phyloP scores from a whole-genome alignment of 116 monocot genomes.

The Thalassia testudinum region DNA sequence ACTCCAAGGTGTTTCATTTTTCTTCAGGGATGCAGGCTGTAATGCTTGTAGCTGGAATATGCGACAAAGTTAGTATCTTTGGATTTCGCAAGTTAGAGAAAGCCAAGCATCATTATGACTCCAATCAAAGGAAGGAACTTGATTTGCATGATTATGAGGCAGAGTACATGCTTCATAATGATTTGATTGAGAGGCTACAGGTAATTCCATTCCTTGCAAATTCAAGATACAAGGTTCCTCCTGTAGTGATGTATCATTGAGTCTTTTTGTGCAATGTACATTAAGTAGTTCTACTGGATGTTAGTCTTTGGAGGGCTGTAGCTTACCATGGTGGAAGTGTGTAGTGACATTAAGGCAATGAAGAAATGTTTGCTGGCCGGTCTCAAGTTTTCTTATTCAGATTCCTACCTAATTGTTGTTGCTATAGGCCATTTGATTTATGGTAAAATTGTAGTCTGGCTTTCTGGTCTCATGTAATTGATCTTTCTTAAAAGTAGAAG shows the following conservation, averaged over 20 bases:
- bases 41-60: slow-evolving; percentile 66
- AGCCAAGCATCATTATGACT: slow-evolving; percentile 90
- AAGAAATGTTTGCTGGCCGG: no score
- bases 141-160: slow-evolving; percentile 88
- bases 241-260: slow-evolving; percentile 51
- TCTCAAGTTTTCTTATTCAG: no score
- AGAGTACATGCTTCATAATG: slow-evolving; percentile 67
- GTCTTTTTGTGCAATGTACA: no score
- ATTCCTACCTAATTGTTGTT: no score
- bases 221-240: slow-evolving; percentile 48
- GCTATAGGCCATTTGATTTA: no score
- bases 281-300: no score
- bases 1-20: slow-evolving; percentile 68
- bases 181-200: slow-evolving; percentile 43
- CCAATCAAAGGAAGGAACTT: slow-evolving; percentile 79
- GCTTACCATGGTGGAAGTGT: no score
- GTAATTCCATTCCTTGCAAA: slow-evolving; percentile 59
- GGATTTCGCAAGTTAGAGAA: slow-evolving; percentile 69
- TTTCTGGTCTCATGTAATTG: no score
- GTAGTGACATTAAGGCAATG: no score
- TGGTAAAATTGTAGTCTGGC: no score
- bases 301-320: no score
- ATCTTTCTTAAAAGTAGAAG: no score
- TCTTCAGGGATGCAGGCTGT: slow-evolving; percentile 97
- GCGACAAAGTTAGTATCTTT: slow-evolving; percentile 56